Evolutionary conservation across 2,329 filamentous ascomycete genomes (phyloP), one percentile per base, ranked within the genome.

Genomic region (Talaromyces marneffei): DNA sequence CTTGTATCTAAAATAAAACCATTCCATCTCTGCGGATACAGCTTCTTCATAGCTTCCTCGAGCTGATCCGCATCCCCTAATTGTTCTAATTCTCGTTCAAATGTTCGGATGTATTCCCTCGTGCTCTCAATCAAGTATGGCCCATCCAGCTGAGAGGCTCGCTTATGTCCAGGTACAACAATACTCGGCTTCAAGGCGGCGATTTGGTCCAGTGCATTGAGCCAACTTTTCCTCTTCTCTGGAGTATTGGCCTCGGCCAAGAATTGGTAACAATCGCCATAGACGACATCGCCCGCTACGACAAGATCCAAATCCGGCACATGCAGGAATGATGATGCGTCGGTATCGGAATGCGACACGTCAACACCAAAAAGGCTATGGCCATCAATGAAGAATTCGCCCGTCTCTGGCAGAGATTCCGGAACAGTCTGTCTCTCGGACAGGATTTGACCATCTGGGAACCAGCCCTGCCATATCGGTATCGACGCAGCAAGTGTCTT

Each of bases 281-380:
- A 78, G 0, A 77, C 72, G 23, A 72, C 71, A 61, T 79, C 77
- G 1, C 77, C 76, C 0, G 69, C 69, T 1, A 75, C 72, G 0
- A 71, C 76, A 4, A 78, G 69, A 3, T 61, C 62, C 1, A 79
- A 53, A 12, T 67, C 65, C 0, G 76, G 75, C 0, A 75, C 69
- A 55, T 71, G 71, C 3, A 79, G 68, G 1, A 77, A 65, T 0
- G 75, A 74, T 0, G 71, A 71, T 29, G 69, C 64, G 33, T 70
- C 61, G 0, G 71, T 74, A 57, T 74, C 71, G 2, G 64, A 63
- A 29, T 72, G 67, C 3, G 67, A 67, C 0, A 70, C 67, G 6
- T 71, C 67, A 5, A 73, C 39, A 2, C 65, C 63, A 10, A 60
- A 59, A 23, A 70, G 54, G 0, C 25, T 54, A 55, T 69, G 61